Base-by-base conservation (phyloP, 2,329 filamentous ascomycete species). In the Cercospora janseana region DNA sequence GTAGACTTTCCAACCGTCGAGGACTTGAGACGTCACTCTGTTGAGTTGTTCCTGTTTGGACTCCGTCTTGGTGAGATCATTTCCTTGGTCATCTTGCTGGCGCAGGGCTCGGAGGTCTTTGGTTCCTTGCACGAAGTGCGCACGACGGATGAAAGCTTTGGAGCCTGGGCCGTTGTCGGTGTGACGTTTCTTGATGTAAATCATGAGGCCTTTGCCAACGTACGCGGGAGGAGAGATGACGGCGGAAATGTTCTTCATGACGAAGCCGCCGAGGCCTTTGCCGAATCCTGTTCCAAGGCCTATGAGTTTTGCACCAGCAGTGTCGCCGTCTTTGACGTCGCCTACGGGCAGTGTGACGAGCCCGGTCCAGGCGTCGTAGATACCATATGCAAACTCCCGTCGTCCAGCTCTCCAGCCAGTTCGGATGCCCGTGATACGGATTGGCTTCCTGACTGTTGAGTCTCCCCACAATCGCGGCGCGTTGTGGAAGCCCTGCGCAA, bases 401-500 rank as follows among this genome's bases (percentile, higher is more conserved):
- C 86, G 81, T 3, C 88, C 90, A 31, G 89, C 83, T 54, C 77
- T 82, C 26, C 94, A 70, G 0, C 90, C 90, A 53, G 83, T 88
- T 45, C 82, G 77, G 41, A 95, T 72, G 40, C 83, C 86, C 0
- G 86, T 90, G 4, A 95, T 87, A 58, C 87, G 88, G 48, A 88
- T 85, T 1, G 80, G 75, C 8, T 86, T 85, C 6, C 88, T 79
- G 1, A 95, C 82, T 1, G 83, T 90, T 1, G 88, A 82, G 62
- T 94, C 90, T 28, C 90, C 86, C 66, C 95, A 95, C 1, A 95
- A 73, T 56, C 81, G 83, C 0, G 91, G 90, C 4, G 87, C 85
- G 60, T 95, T 95, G 64, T 92, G 86, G 66, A 95, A 93, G 0
- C 91, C 91, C 67, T 86, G 87, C 0, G 90, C 86, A 28, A 95